Percentiles rank a stretch among this genome's conserved stretches.
Evolutionary conservation across 495 filamentous ascomycete species (phyloP).

Genomic region (Echria macrotheca): DNA sequence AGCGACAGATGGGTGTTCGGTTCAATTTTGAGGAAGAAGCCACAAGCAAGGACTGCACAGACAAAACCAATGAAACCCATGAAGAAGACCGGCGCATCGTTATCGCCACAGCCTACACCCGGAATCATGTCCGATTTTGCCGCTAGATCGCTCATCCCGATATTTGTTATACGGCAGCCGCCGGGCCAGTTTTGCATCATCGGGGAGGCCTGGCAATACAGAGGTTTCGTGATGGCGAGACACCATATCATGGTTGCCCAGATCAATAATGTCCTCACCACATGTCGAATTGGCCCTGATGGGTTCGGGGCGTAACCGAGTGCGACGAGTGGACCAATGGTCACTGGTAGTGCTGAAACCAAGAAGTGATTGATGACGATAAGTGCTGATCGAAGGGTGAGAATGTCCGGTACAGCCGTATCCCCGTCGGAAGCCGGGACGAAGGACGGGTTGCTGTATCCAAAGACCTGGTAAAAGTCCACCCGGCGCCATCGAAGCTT

Average conservation of each 20-base stretch:
- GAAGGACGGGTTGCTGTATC: background rate
- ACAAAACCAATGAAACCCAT: too few species aligned
- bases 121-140: too few species aligned
- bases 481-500: background rate
- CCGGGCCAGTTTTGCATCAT: too few species aligned
- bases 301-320: background rate
- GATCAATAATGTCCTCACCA: background rate
- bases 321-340: background rate
- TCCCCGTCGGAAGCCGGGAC: background rate
- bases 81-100: too few species aligned
- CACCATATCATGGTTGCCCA: background rate
- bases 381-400: background rate
- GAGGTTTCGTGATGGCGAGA: background rate
- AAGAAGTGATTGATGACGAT: background rate
- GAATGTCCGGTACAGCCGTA: background rate
- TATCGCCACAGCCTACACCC: too few species aligned
- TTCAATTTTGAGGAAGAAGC: too few species aligned
- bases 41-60: too few species aligned
- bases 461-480: background rate
- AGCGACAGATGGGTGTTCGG: too few species aligned
- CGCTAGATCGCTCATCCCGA: too few species aligned
- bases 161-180: too few species aligned
- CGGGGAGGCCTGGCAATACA: background rate
- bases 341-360: background rate
- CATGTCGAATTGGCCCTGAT: background rate